Conservation (phyloP, 2,329 filamentous ascomycete species). For the Fusarium nematophilum region DNA sequence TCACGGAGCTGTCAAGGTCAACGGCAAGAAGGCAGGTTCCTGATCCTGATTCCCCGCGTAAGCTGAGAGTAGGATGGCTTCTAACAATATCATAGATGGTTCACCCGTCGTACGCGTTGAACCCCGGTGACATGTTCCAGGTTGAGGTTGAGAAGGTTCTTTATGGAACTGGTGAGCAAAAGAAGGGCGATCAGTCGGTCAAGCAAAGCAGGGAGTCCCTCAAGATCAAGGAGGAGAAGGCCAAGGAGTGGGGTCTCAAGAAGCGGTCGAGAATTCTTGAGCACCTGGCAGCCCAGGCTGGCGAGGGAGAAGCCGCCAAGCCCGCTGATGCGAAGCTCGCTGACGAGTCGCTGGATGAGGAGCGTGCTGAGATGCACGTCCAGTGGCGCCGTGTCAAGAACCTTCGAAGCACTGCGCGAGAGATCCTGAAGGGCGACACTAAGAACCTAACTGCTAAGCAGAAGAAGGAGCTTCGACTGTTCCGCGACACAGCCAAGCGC, state of each 20-base stretch:
- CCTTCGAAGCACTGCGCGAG: constrained; percentile 48
- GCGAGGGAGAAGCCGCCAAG: constrained; percentile 36
- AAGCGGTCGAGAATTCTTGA: constrained; percentile 31
- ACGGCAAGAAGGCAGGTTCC: constrained; percentile 86
- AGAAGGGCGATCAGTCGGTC: constrained; percentile 54
- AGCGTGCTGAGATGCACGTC: constrained; percentile 40
- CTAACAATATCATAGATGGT: constrained; percentile 72
- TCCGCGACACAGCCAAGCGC: constrained; percentile 72
- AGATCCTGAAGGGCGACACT: constrained; percentile 56
- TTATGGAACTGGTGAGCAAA: constrained; percentile 83
- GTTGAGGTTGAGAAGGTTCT: constrained; percentile 91
- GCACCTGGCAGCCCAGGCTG: constrained; percentile 27
- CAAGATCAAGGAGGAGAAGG: constrained; percentile 43
- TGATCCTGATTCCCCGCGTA: neutral
- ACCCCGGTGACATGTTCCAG: constrained; percentile 98
- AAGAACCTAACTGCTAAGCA: constrained; percentile 71
- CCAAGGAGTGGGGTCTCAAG: constrained; percentile 37
- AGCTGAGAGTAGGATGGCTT: neutral
- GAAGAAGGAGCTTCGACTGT: constrained; percentile 80
- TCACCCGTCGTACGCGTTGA: constrained; percentile 91
- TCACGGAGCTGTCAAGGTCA: constrained; percentile 93
- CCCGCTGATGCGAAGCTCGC: constrained; percentile 31
- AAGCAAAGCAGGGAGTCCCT: constrained; percentile 42
- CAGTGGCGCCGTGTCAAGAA: constrained; percentile 38
- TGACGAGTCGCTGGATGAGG: constrained; percentile 26